phyloP scores from a whole-genome alignment of 148 eudicot genomes.

The Amaranthus cruentus region DNA sequence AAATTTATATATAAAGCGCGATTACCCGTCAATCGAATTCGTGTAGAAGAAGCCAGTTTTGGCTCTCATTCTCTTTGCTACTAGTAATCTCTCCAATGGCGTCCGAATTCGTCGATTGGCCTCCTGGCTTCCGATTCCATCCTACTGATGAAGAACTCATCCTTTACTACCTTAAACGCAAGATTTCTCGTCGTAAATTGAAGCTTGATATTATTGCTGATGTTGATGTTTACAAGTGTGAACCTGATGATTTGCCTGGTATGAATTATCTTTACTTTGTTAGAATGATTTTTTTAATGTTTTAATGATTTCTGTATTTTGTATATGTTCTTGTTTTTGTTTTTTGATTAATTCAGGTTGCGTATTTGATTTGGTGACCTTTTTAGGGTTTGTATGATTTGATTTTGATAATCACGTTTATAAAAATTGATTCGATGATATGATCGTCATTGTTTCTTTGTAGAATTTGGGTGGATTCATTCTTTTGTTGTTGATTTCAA shows the following conservation, averaged over 20 bases:
- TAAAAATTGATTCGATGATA: not conserved
- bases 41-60: not conserved
- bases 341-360: not conserved
- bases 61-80: not conserved
- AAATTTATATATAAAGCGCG: not conserved
- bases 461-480: not conserved
- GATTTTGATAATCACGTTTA: not conserved
- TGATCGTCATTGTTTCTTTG: not conserved
- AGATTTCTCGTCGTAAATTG: conserved; percentile 48
- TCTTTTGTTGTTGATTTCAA: not conserved
- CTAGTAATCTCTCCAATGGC: not conserved
- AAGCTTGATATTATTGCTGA: conserved; percentile 61
- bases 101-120: conserved; percentile 31
- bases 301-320: not conserved
- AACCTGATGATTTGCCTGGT: conserved; percentile 92
- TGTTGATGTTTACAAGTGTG: conserved; percentile 81
- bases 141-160: conserved; percentile 86
- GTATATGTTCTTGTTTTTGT: not conserved
- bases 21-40: not conserved
- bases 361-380: not conserved
- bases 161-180: conserved; percentile 70
- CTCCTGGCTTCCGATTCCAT: conserved; percentile 86
- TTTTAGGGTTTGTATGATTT: not conserved
- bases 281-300: not conserved
- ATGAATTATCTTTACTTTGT: not conserved